Evolutionary conservation across 176 grass and related monocot genomes (phyloP).

Genomic region (Oryza punctata): DNA sequence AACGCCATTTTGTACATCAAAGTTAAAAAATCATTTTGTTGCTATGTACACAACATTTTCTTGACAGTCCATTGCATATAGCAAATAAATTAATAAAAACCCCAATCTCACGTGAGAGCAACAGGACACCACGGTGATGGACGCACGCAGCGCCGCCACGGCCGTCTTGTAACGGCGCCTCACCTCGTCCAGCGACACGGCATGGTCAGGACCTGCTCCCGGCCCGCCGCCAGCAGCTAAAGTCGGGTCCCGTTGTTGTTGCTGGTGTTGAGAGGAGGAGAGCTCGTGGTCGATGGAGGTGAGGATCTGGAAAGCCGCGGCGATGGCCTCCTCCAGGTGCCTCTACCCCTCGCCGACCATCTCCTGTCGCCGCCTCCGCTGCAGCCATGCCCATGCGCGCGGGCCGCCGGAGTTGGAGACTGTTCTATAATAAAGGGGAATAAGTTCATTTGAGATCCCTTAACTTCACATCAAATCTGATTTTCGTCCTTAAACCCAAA

Average conservation of each 20-base stretch:
- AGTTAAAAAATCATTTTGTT: not conserved
- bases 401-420: too few relatives aligned
- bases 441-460: too few relatives aligned
- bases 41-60: not conserved
- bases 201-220: conserved; percentile 3
- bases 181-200: conserved; percentile 69
- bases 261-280: conserved; percentile 31
- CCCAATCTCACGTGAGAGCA: conserved; percentile 39
- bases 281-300: conserved; percentile 85
- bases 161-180: conserved; percentile 69
- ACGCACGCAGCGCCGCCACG: conserved; percentile 46
- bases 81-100: not conserved
- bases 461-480: too few relatives aligned
- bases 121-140: conserved; percentile 52
- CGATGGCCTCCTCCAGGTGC: too few relatives aligned
- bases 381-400: too few relatives aligned
- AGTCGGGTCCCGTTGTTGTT: not conserved
- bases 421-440: too few relatives aligned
- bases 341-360: too few relatives aligned
- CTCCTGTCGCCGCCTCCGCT: too few relatives aligned
- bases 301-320: conserved; percentile 74
- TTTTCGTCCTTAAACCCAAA: too few relatives aligned
- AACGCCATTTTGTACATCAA: not conserved
- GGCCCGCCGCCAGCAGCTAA: too few relatives aligned
- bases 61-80: not conserved